phyloP scores from a whole-genome alignment of 2,329 filamentous ascomycete species.

The Colletotrichum destructivum region DNA sequence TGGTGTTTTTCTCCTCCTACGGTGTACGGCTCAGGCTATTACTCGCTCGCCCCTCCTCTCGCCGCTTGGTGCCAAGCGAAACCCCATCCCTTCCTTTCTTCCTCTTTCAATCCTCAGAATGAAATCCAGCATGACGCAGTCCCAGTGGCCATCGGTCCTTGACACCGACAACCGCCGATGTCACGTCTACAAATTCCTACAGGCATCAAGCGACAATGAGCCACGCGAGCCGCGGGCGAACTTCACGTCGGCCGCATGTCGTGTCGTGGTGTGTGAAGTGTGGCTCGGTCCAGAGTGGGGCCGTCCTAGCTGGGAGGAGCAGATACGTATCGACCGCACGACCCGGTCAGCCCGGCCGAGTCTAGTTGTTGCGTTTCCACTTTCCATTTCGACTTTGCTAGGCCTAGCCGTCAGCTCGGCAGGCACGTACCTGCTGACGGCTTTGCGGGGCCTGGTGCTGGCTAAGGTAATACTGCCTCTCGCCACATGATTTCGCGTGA shows the following conservation, averaged over 20 bases:
- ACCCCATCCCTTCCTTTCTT: slow-evolving; percentile 11
- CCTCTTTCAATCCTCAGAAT: not conserved
- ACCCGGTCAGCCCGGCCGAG: slow-evolving; percentile 38
- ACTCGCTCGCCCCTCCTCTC: not conserved
- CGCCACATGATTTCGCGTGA: slow-evolving; percentile 40
- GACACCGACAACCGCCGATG: slow-evolving; percentile 21
- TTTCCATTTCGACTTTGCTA: slow-evolving; percentile 15
- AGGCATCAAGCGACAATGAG: slow-evolving; percentile 17
- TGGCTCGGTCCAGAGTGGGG: slow-evolving; percentile 36
- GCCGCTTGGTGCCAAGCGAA: slow-evolving; percentile 1
- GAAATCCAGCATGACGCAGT: slow-evolving; percentile 10
- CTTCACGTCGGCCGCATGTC: slow-evolving; percentile 23
- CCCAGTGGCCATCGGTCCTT: slow-evolving; percentile 6
- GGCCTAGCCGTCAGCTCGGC: not conserved
- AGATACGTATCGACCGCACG: slow-evolving; percentile 31
- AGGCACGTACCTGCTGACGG: not conserved
- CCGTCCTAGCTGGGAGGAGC: slow-evolving; percentile 30
- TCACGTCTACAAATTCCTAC: slow-evolving; percentile 3
- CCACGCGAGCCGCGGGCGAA: slow-evolving; percentile 19
- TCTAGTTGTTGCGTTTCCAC: slow-evolving; percentile 21
- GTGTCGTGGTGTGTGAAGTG: slow-evolving; percentile 36
- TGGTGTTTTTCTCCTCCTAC: not conserved
- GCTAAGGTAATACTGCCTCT: slow-evolving; percentile 34
- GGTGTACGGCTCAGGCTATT: slow-evolving; percentile 20
- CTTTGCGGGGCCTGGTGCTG: not conserved